These are phyloP conservation scores for Phytophthora pini DNA, from an alignment of 352 stramenopile species.

Conservation along the genomic window DNA sequence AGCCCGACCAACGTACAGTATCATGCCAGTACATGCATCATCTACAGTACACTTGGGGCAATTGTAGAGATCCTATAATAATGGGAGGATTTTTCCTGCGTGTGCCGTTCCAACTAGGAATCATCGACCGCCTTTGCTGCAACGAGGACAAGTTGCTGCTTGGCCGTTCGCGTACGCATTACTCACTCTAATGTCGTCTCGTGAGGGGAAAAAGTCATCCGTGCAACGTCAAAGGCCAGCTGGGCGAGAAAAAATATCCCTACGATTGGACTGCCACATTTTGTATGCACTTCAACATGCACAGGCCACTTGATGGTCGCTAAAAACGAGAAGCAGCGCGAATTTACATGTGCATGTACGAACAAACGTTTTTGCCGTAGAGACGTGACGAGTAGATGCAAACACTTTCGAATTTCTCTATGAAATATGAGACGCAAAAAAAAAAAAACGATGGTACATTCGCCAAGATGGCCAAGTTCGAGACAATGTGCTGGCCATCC, in stretches of 20 bases:
- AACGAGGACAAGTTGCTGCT: constrained; percentile 22
- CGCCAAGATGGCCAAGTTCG: constrained; percentile 1
- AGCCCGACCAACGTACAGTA: not conserved
- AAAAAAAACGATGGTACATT: not conserved
- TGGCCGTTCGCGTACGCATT: constrained; percentile 32
- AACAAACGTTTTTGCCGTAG: constrained; percentile 19
- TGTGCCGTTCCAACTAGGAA: constrained; percentile 17
- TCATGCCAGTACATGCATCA: too few relatives aligned
- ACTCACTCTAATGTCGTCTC: constrained; percentile 25
- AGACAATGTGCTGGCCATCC: not conserved
- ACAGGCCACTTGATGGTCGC: constrained; percentile 20
- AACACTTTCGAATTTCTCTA: not conserved
- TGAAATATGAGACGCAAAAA: not conserved
- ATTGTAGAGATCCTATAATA: too few relatives aligned
- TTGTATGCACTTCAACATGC: constrained; percentile 34
- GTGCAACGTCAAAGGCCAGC: constrained; percentile 24
- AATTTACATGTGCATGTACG: constrained; percentile 1
- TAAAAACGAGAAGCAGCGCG: constrained; percentile 22
- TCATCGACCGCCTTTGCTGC: constrained; percentile 3
- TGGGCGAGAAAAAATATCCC: constrained; percentile 31
- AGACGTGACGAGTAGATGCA: constrained; percentile 22
- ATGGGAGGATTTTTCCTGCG: constrained; percentile 1
- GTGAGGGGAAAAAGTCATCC: constrained; percentile 13
- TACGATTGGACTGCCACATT: constrained; percentile 29
- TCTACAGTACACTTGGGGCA: too few relatives aligned